Evolutionary conservation across 1,139 yeast species (phyloP), one percentile per base, ranked within the genome.

Genomic region (Sugiyamaella pinicola): DNA sequence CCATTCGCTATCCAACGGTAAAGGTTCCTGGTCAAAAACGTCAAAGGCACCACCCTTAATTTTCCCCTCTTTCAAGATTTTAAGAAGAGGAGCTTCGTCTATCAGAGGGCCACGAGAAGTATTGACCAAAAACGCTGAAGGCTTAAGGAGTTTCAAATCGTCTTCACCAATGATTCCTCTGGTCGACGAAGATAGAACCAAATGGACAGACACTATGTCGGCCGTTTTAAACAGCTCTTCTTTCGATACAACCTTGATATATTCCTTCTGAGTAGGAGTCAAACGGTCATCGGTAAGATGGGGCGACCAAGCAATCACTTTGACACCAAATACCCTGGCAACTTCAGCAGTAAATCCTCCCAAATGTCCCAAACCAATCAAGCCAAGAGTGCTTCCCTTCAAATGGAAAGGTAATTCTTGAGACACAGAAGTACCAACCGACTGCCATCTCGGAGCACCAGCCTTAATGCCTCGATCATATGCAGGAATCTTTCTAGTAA

Each of bases 1-100:
- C 58, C 58, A 55, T 37, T 47, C 53, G 24, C 56, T 53, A 42
- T 55, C 52, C 63, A 19, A 26, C 8, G 58, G 58, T 19, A 55
- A 29, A 12, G 95, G 95, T 69, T 87, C 95, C 58, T 75, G 70
- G 65, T 85, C 91, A 68, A 84, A 84, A 22, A 87, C 95, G 65
- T 87, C 95, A 28, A 87, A 67, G 13, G 56, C 58, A 9, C 56
- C 58, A 12, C 58, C 58, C 17, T 55, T 37, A 19, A 55, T 55
- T 17, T 39, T 35, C 7, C 48, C 44, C 13, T 55, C 48, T 41
- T 53, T 41, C 5, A 55, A 44, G 9, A 43, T 44, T 17, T 55
- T 51, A 6, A 55, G 33, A 9, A 55, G 45, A 2, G 58, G 47
- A 10, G 29, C 49, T 33, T 53, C 56, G n/a, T 55, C 52, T 17